Evolutionary conservation across 164 flowering plant genomes (phyloP).

Genomic region (Vitis labrusca): DNA sequence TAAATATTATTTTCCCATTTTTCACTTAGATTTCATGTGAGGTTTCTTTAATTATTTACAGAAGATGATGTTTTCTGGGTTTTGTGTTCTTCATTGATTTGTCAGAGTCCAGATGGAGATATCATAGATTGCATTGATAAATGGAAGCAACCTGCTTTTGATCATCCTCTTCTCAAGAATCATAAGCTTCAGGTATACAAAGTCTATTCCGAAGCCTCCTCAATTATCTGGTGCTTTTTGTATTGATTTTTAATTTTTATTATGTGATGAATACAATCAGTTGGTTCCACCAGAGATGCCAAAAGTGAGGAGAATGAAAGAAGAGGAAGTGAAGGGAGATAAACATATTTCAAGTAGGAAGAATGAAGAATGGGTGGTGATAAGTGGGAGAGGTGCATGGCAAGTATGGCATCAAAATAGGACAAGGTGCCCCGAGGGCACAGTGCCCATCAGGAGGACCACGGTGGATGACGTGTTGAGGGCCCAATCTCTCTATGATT

Average conservation of each 20-base stretch:
- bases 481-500: not conserved
- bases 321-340: not conserved
- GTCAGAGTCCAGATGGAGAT: not conserved
- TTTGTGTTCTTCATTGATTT: not conserved
- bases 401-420: slow-evolving; percentile 11
- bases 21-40: too few species aligned
- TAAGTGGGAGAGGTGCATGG: slow-evolving; percentile 1
- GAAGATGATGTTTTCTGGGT: too few species aligned
- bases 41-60: too few species aligned
- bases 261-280: too few species aligned
- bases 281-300: too few species aligned
- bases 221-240: not conserved
- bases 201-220: not conserved
- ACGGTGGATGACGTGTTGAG: not conserved
- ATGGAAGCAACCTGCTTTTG: slow-evolving; percentile 16
- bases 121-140: slow-evolving; percentile 16
- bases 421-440: slow-evolving; percentile 14
- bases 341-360: too few species aligned
- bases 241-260: too few species aligned
- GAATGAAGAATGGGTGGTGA: not conserved
- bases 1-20: too few species aligned
- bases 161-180: slow-evolving; percentile 21
- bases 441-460: not conserved
- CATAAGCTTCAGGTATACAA: slow-evolving; percentile 2
- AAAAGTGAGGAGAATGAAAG: too few species aligned